Base-by-base conservation (phyloP, 805 yeast genomes). In the Candida ovalis region DNA sequence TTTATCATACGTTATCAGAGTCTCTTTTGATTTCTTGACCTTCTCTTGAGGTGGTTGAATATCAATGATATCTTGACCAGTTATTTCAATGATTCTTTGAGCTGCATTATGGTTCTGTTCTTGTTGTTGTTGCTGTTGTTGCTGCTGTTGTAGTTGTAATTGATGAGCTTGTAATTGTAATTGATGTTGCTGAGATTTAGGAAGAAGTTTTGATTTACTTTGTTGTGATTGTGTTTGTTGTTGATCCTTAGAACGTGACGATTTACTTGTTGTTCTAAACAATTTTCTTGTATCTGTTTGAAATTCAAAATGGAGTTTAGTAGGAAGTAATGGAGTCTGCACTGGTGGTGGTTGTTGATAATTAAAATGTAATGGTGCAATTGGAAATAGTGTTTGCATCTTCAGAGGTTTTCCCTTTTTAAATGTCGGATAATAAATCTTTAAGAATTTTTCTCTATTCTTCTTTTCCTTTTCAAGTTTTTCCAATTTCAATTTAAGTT, bases 341-440 rank as follows among this genome's bases (percentile, higher is more conserved):
- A 62, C 59, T 6, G 64, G 64, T 3, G 74, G 64, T 1, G 88
- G 85, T 22, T 71, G 68, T 38, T 81, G 81, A 44, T 76, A 81
- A 28, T 70, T 68, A 54, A 78, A 78, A 48, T 73, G 73, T 17
- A 70, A 67, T 1, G 91, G 86, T 10, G 75, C 64, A 9, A 62
- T 73, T 1, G 92, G 85, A 25, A 85, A 86, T 42, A 87, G 67
- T 7, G 77, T 64, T 62, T 85, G 88, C 78, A 84, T 79, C 55
- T 81, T 79, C 56, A 85, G 70, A 1, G 82, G 76, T 40, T 76
- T 70, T 23, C 80, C 75, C 21, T 70, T 71, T 46, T 74, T 70
- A 64, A 83, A 88, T 1, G 76, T 70, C 0, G 96, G 96, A 60
- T 76, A 87, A 57, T 80, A 80, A 32, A 70, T 68, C 37, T 70